A percentile compares a stretch with the other conserved stretches of the same genome.
phyloP scores from a whole-genome alignment of 148 eudicot genomes.

The Arbutus unedo region DNA sequence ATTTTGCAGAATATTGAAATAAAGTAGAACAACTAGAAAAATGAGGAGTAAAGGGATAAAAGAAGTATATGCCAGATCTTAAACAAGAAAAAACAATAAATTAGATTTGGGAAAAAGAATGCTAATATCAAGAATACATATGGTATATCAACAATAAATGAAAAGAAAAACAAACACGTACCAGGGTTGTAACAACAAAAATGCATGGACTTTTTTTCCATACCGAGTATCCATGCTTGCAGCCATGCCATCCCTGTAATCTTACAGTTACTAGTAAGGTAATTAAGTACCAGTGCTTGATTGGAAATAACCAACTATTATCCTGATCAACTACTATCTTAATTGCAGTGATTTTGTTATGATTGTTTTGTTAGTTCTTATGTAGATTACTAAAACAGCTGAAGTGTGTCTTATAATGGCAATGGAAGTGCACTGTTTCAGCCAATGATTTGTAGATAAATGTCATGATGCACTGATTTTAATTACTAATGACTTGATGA shows the following conservation, averaged over 20 bases:
- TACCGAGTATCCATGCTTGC: background rate
- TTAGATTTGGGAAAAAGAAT: background rate
- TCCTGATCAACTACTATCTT: background rate
- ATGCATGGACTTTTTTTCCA: background rate
- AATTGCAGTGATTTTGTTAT: background rate
- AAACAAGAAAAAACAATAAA: background rate
- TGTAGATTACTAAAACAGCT: background rate
- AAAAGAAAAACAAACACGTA: background rate
- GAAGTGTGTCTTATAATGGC: background rate
- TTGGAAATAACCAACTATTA: background rate
- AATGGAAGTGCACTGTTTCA: background rate
- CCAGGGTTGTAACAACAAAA: background rate
- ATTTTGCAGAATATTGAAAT: background rate
- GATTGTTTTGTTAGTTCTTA: background rate
- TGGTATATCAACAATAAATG: background rate
- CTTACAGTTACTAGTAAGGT: background rate
- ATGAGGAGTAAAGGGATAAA: background rate
- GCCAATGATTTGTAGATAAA: background rate
- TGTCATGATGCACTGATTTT: background rate
- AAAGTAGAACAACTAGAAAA: background rate
- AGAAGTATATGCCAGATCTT: background rate
- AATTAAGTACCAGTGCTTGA: background rate
- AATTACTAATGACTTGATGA: background rate
- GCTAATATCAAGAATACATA: background rate
- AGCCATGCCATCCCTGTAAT: background rate